A percentile compares a stretch with the other conserved stretches of the same genome.
phyloP scores from a whole-genome alignment of 345 rosid genomes.

The Microcos paniculata region DNA sequence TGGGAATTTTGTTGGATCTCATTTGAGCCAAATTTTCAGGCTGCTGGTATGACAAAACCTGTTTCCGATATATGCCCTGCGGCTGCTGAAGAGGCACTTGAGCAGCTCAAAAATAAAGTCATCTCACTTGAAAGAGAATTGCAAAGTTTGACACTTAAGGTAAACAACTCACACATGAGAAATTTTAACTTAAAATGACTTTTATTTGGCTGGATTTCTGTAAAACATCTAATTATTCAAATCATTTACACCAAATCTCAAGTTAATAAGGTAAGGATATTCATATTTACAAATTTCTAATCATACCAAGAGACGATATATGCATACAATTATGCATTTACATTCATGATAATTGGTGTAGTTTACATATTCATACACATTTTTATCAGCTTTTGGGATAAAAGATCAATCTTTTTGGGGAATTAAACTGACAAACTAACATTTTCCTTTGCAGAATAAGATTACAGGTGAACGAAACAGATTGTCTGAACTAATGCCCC shows the following conservation, averaged over 20 bases:
- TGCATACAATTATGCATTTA: too few relatives aligned
- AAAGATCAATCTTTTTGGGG: not conserved
- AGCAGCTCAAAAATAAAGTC: conserved; percentile 56
- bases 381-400: not conserved
- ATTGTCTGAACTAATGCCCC: conserved; percentile 49
- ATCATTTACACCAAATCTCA: too few relatives aligned
- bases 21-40: conserved; percentile 36
- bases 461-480: conserved; percentile 49
- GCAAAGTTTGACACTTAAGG: conserved; percentile 59
- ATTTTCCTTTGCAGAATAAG: conserved; percentile 37
- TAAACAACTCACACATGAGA: conserved; percentile 10
- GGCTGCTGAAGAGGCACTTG: conserved; percentile 80
- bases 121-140: conserved; percentile 64
- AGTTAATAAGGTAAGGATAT: too few relatives aligned
- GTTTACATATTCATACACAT: not conserved
- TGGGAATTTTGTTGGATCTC: not conserved
- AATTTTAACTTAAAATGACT: too few relatives aligned
- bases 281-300: not conserved
- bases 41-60: conserved; percentile 57
- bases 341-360: not conserved
- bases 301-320: too few relatives aligned
- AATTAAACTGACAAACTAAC: conserved; percentile 4
- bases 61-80: conserved; percentile 54
- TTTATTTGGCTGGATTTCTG: too few relatives aligned
- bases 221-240: too few relatives aligned